Percentiles rank a stretch among this genome's conserved stretches.
Evolutionary conservation across 352 stramenopile genomes (phyloP).

Genomic region (Phytopythium cucurbitacearum): DNA sequence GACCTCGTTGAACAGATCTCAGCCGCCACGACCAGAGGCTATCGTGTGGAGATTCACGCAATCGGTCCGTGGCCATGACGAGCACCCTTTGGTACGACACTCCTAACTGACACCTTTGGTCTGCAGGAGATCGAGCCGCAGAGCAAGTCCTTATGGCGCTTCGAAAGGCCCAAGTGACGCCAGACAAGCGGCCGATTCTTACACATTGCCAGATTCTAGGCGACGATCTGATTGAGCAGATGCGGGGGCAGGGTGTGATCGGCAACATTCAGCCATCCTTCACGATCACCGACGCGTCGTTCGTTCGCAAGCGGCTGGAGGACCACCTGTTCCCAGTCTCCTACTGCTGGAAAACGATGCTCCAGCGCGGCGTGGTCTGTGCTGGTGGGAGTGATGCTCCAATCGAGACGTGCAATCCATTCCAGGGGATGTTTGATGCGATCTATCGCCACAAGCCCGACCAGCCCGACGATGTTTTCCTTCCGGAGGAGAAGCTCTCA

Average conservation of each 20-base stretch:
- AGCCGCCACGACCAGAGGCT: conserved; percentile 46
- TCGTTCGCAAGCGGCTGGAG: conserved; percentile 70
- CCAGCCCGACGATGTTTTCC: conserved; percentile 41
- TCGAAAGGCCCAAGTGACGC: conserved; percentile 34
- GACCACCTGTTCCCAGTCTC: conserved; percentile 53
- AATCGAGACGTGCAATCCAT: conserved; percentile 86
- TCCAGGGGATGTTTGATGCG: conserved; percentile 87
- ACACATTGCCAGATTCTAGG: conserved; percentile 89
- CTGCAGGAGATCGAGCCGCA: conserved; percentile 56
- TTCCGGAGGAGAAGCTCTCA: conserved; percentile 58
- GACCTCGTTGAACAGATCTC: conserved; percentile 59
- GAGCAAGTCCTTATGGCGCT: conserved; percentile 75
- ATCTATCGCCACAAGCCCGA: conserved; percentile 68
- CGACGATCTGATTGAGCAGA: conserved; percentile 59
- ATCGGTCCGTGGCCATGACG: conserved; percentile 47
- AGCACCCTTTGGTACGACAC: background rate
- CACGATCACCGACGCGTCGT: conserved; percentile 80
- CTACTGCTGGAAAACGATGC: conserved; percentile 87
- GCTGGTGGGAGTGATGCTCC: conserved; percentile 80
- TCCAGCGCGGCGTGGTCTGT: conserved; percentile 64
- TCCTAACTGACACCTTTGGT: background rate
- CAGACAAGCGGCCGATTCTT: conserved; percentile 69
- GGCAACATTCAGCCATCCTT: conserved; percentile 89
- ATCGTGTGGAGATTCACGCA: conserved; percentile 86
- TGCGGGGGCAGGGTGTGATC: conserved; percentile 75